Conservation (phyloP, 176 grass and related monocot genomes). For the Avena insularis region DNA sequence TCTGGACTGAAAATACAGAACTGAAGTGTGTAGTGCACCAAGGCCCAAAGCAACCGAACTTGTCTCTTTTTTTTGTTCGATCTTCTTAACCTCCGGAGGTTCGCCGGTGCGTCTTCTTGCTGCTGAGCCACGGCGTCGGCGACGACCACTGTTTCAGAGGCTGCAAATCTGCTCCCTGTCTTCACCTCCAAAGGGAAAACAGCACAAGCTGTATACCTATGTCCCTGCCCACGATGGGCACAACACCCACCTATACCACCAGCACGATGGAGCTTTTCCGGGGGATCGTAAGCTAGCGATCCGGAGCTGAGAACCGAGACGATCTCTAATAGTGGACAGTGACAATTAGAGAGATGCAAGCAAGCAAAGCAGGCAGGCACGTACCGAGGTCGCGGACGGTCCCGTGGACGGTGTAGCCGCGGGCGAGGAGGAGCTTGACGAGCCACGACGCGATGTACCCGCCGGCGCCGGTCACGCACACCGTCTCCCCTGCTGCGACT, state of each 20-base stretch:
- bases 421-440: constrained; percentile 69
- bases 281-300: neutral
- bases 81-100: no score
- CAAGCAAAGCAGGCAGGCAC: neutral
- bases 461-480: constrained; percentile 65
- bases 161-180: no score
- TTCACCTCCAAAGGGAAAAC: neutral
- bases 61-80: no score
- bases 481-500: constrained; percentile 31
- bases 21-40: no score
- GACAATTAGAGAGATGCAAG: no score
- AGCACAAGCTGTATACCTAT: no score
- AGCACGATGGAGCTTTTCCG: neutral
- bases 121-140: no score
- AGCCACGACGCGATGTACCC: constrained; percentile 68
- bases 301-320: neutral
- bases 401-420: constrained; percentile 64
- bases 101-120: no score
- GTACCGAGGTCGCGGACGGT: constrained; percentile 65
- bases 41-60: no score
- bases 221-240: neutral
- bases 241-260: neutral
- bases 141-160: no score
- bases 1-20: no score
- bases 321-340: neutral